Evolutionary conservation across 805 yeast genomes (phyloP).

Genomic region (Lipomyces chichibuensis): DNA sequence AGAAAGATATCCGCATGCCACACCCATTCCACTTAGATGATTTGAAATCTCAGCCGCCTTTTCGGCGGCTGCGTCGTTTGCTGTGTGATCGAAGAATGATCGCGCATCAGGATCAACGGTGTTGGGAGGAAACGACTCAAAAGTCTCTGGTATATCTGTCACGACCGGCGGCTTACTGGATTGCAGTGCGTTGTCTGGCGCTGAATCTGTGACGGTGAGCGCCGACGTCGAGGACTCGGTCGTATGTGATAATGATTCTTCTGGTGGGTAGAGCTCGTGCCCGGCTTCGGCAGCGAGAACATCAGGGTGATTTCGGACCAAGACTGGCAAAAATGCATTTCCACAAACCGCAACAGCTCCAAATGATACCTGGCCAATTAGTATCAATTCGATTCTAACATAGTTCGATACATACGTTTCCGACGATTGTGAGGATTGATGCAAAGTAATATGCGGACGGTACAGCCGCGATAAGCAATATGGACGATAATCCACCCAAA

Average conservation of each 20-base stretch:
- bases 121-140: constrained; percentile 29
- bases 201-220: constrained; percentile 6
- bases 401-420: constrained; percentile 49
- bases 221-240: constrained; percentile 14
- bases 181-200: not conserved
- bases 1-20: constrained; percentile 69
- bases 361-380: constrained; percentile 50
- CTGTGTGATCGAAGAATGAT: constrained; percentile 11
- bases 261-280: not conserved
- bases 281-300: constrained; percentile 10
- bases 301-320: constrained; percentile 52
- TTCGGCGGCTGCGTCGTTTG: constrained; percentile 21
- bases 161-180: constrained; percentile 4
- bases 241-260: constrained; percentile 4
- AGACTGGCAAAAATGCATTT: constrained; percentile 67
- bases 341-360: constrained; percentile 83
- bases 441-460: constrained; percentile 55
- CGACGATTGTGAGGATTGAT: constrained; percentile 58
- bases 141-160: constrained; percentile 10
- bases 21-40: constrained; percentile 65
- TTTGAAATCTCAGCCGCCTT: constrained; percentile 35
- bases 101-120: constrained; percentile 24
- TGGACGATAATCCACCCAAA: constrained; percentile 60
- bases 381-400: not conserved
- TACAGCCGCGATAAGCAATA: constrained; percentile 49